These are phyloP conservation scores for Pseudopediastrum boryanum DNA, from an alignment of 139 green algal genomes.

Conservation along the genomic window DNA sequence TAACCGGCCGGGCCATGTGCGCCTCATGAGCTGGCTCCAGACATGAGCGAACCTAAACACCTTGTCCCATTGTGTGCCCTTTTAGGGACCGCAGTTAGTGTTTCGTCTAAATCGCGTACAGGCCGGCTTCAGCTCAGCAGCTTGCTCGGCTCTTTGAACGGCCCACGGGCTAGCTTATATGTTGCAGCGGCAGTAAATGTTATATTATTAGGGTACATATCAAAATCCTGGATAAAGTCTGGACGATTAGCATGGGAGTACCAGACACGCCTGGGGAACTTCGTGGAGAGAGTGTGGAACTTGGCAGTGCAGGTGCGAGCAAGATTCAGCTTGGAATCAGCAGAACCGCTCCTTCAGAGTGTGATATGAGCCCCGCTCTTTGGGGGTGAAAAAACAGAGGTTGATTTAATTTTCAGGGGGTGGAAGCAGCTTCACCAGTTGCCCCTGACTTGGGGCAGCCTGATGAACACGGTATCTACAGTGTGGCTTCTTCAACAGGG, in stretches of 20 bases:
- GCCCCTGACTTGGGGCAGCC: conserved; percentile 12
- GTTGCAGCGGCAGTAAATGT: conserved; percentile 9
- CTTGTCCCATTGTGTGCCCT: too few species aligned
- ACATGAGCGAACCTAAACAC: too few species aligned
- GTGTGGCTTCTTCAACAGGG: background rate
- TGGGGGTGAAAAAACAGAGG: background rate
- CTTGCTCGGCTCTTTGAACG: too few species aligned
- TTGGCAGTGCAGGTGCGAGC: conserved; percentile 20
- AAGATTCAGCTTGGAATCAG: background rate
- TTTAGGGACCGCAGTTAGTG: too few species aligned
- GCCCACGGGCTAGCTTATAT: background rate
- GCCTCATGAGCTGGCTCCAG: too few species aligned
- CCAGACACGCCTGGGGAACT: background rate
- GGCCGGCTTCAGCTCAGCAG: too few species aligned
- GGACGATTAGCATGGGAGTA: background rate
- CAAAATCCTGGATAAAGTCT: background rate
- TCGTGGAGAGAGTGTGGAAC: background rate
- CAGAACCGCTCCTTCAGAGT: background rate
- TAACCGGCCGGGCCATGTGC: too few species aligned
- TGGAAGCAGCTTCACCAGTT: conserved; percentile 3
- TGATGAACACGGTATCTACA: conserved; percentile 18
- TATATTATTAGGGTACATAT: conserved; percentile 6
- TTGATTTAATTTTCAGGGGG: conserved; percentile 11
- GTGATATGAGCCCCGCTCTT: background rate
- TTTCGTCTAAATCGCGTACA: too few species aligned